A percentile compares a stretch with the other conserved stretches of the same genome.
phyloP scores from a whole-genome alignment of 202 grass and related monocot genomes.

The Panicum virgatum region DNA sequence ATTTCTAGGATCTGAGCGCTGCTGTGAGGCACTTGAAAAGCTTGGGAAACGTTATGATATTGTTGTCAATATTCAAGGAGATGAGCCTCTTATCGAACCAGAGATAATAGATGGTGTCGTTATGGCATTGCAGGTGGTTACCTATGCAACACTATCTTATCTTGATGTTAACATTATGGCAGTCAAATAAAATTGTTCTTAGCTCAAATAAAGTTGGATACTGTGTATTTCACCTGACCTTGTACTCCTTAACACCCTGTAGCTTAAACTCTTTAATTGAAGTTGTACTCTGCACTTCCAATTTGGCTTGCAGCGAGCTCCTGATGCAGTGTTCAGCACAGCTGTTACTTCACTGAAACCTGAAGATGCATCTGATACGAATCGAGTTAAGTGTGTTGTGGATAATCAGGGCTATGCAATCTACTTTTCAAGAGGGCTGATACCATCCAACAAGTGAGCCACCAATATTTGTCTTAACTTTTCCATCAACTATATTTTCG shows the following conservation, averaged over 20 bases:
- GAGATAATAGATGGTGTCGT: constrained; percentile 99
- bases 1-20: constrained; percentile 75
- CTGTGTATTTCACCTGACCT: background rate
- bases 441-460: constrained; percentile 89
- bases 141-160: constrained; percentile 22
- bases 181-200: background rate
- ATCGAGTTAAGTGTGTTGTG: constrained; percentile 84
- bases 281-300: background rate
- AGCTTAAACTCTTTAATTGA: background rate
- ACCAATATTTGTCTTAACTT: background rate
- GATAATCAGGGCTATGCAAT: constrained; percentile 91
- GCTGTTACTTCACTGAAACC: constrained; percentile 77
- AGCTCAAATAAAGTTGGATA: background rate
- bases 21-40: constrained; percentile 82
- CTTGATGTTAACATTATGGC: too few relatives aligned
- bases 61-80: constrained; percentile 98
- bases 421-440: constrained; percentile 93
- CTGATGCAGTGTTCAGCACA: constrained; percentile 97
- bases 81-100: constrained; percentile 91
- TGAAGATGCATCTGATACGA: constrained; percentile 83
- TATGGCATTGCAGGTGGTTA: constrained; percentile 81
- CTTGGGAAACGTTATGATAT: constrained; percentile 78
- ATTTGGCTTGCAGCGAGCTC: constrained; percentile 62
- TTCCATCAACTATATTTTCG: constrained; percentile 16
- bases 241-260: background rate